phyloP scores from a whole-genome alignment of 2,329 filamentous ascomycete genomes.

The Metarhizium anisopliae region DNA sequence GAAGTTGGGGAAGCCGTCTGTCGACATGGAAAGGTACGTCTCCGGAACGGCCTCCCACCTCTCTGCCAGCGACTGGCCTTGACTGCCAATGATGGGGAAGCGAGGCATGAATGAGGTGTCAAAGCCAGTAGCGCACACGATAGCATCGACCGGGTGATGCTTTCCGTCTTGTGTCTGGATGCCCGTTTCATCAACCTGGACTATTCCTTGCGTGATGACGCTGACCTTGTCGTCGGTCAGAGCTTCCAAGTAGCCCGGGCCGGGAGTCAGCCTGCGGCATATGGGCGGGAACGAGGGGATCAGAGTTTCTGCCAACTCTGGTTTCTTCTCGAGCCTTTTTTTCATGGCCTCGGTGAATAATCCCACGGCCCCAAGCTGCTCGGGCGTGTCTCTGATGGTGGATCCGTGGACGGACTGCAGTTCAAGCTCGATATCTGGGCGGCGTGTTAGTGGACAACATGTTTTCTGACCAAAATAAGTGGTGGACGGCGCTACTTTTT shows the following conservation, averaged over 20 bases:
- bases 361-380: too few relatives aligned
- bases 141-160: conserved; percentile 37
- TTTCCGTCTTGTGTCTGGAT: conserved; percentile 14
- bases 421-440: too few relatives aligned
- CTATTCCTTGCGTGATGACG: conserved; percentile 31
- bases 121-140: conserved; percentile 47
- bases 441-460: too few relatives aligned
- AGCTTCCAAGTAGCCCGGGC: not conserved
- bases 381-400: too few relatives aligned
- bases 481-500: too few relatives aligned
- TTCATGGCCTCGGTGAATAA: too few relatives aligned
- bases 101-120: conserved; percentile 41
- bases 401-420: too few relatives aligned
- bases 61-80: conserved; percentile 37
- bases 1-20: conserved; percentile 40
- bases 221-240: not conserved
- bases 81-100: conserved; percentile 37
- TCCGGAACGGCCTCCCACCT: conserved; percentile 33
- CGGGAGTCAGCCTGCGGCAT: not conserved
- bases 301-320: too few relatives aligned
- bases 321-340: too few relatives aligned
- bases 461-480: too few relatives aligned
- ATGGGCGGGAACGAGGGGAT: too few relatives aligned
- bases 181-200: conserved; percentile 37
- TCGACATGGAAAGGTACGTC: conserved; percentile 38